Conservation (phyloP, 768 basidiomycete species). For the Leccinum incarnatum region DNA sequence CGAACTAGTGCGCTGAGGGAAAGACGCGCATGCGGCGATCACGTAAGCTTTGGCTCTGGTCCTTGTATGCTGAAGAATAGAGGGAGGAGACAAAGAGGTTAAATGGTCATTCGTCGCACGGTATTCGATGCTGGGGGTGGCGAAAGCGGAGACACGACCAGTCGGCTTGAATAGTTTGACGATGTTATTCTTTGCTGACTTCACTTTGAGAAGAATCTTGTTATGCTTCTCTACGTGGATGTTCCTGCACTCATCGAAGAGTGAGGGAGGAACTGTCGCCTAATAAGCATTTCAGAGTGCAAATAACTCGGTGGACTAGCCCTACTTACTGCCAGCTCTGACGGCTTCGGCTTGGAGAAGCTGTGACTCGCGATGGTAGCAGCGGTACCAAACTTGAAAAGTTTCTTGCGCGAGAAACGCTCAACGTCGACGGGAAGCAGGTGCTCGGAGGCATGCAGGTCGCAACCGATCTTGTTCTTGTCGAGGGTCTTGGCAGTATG, state of each 20-base stretch:
- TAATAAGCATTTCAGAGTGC: neutral
- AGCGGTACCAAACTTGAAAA: conserved; percentile 8
- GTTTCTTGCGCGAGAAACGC: neutral
- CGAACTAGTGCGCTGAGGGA: neutral
- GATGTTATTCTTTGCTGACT: conserved; percentile 12
- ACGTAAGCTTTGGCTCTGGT: neutral
- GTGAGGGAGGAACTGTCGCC: neutral
- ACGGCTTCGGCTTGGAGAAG: neutral
- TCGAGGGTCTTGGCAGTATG: conserved; percentile 2
- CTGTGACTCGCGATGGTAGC: neutral
- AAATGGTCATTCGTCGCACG: neutral
- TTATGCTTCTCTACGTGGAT: conserved; percentile 4
- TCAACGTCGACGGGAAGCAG: neutral
- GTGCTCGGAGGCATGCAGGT: neutral
- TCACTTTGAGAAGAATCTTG: conserved; percentile 11
- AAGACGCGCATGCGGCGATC: neutral
- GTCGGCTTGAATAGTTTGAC: conserved; percentile 15
- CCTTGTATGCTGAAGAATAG: neutral
- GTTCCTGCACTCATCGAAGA: neutral
- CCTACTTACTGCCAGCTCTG: conserved; percentile 7
- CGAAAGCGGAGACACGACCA: neutral
- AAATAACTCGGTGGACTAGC: neutral
- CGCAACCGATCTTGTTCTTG: conserved; percentile 2
- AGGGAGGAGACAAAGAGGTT: neutral
- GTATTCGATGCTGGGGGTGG: neutral